Percentiles rank a stretch among this genome's conserved stretches.
Evolutionary conservation across 1,284 basidiomycete species (phyloP).

Genomic region (Earliella scabrosa): DNA sequence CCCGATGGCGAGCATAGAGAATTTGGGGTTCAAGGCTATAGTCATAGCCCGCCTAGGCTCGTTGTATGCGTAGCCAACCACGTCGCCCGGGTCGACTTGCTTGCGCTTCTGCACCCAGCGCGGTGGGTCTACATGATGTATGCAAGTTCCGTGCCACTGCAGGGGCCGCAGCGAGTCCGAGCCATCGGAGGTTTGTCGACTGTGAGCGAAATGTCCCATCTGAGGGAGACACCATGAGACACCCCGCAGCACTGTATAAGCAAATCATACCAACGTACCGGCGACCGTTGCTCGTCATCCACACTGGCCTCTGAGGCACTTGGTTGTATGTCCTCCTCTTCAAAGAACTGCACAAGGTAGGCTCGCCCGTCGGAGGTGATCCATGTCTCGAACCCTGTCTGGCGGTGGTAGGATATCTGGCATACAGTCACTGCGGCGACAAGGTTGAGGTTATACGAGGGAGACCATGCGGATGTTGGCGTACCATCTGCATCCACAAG

Average conservation of each 20-base stretch:
- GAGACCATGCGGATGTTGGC: neutral
- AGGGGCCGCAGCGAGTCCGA: constrained; percentile 13
- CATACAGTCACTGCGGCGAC: constrained; percentile 55
- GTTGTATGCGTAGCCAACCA: constrained; percentile 48
- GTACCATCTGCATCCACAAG: constrained; percentile 71
- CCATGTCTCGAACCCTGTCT: constrained; percentile 75
- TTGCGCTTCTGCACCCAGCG: constrained; percentile 78
- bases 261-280: constrained; percentile 3
- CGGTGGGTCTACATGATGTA: constrained; percentile 70
- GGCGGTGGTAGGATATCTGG: constrained; percentile 59
- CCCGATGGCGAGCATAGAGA: constrained; percentile 87
- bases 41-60: constrained; percentile 69
- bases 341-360: constrained; percentile 70
- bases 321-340: constrained; percentile 21
- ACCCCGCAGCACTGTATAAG: neutral
- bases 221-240: neutral
- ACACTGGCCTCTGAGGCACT: constrained; percentile 23
- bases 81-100: constrained; percentile 51
- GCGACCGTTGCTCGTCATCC: constrained; percentile 17
- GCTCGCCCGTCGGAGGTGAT: constrained; percentile 81
- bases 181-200: constrained; percentile 26
- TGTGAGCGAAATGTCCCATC: constrained; percentile 9
- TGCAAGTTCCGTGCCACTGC: constrained; percentile 68
- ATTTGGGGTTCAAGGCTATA: constrained; percentile 80
- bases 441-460: neutral